phyloP scores from a whole-genome alignment of 352 stramenopile genomes.

The Phytophthora litchii region DNA sequence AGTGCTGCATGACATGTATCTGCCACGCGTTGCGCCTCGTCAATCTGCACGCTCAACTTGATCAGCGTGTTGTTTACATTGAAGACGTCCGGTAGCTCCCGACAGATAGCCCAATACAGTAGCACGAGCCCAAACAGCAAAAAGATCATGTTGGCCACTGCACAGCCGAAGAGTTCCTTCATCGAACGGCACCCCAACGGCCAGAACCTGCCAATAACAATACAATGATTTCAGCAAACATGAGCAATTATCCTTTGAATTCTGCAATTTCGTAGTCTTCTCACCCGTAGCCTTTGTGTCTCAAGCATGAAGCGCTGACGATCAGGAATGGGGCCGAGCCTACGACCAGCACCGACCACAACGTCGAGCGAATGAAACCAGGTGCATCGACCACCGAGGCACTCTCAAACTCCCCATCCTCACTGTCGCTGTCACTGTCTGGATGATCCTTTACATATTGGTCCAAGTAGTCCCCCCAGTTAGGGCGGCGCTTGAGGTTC shows the following conservation, averaged over 20 bases:
- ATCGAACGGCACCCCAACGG: constrained; percentile 68
- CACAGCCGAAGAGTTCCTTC: constrained; percentile 47
- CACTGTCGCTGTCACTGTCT: constrained; percentile 45
- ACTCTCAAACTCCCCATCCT: constrained; percentile 40
- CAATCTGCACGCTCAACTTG: constrained; percentile 45
- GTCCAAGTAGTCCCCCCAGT: constrained; percentile 69
- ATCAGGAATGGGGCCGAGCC: constrained; percentile 64
- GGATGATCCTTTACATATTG: constrained; percentile 71
- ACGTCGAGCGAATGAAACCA: constrained; percentile 55
- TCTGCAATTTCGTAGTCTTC: constrained; percentile 9
- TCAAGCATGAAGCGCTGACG: constrained; percentile 56
- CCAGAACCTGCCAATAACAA: constrained; percentile 61
- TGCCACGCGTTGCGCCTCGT: constrained; percentile 40
- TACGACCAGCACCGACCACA: constrained; percentile 62
- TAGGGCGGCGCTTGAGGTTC: constrained; percentile 82
- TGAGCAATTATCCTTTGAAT: not conserved
- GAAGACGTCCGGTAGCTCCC: constrained; percentile 58
- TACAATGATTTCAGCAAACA: constrained; percentile 1
- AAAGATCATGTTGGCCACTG: constrained; percentile 54
- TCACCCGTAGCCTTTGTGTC: constrained; percentile 57
- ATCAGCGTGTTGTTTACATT: constrained; percentile 40
- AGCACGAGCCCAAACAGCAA: constrained; percentile 49
- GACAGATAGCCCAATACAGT: constrained; percentile 68
- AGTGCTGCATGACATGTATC: constrained; percentile 51
- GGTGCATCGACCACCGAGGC: constrained; percentile 5